phyloP scores from a whole-genome alignment of 352 stramenopile genomes.

The Phytophthora hybrid region DNA sequence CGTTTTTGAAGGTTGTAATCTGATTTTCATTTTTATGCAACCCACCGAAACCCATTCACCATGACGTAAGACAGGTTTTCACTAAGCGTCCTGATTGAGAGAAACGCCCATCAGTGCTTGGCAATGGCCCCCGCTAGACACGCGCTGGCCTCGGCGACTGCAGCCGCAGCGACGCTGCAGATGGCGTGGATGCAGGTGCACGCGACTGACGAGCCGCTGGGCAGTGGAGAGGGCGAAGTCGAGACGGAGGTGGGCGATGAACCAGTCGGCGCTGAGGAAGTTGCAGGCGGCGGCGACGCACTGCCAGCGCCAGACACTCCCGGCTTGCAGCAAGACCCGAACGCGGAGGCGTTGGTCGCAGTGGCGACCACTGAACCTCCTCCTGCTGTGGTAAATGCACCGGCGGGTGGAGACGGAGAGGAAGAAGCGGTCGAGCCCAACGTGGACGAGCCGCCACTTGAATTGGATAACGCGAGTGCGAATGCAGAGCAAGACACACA shows the following conservation, averaged over 20 bases:
- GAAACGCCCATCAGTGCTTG: conserved; percentile 7
- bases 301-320: background rate
- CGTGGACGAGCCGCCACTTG: conserved; percentile 8
- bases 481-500: conserved; percentile 12
- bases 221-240: conserved; percentile 6
- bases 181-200: conserved; percentile 19
- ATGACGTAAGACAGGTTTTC: conserved; percentile 4
- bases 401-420: conserved; percentile 1
- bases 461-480: conserved; percentile 11
- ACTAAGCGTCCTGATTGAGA: background rate
- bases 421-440: background rate
- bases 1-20: background rate
- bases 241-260: conserved; percentile 14
- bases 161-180: background rate
- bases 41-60: background rate
- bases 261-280: conserved; percentile 20
- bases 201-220: background rate
- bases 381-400: background rate
- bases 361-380: background rate
- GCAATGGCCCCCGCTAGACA: conserved; percentile 9
- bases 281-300: conserved; percentile 14
- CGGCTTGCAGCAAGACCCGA: background rate
- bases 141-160: background rate
- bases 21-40: background rate
- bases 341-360: conserved; percentile 18